Evolutionary conservation across 1,284 basidiomycete genomes (phyloP).

Genomic region (Rugosomyces carneus): DNA sequence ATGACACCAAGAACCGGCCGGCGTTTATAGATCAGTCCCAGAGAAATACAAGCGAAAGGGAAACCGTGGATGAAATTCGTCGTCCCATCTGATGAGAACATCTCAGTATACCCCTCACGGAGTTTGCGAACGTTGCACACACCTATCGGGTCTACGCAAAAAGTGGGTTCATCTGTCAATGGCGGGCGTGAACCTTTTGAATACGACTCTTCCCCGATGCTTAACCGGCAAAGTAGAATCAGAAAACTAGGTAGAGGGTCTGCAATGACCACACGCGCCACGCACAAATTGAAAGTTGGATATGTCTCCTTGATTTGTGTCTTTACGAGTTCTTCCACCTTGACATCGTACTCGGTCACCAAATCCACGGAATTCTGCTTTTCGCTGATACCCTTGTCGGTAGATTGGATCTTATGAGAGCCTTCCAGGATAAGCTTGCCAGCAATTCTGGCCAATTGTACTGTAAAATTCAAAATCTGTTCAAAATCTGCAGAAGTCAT

Average conservation of each 20-base stretch:
- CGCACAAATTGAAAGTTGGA: constrained; percentile 81
- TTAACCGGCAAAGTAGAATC: constrained; percentile 24
- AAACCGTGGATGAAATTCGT: constrained; percentile 95
- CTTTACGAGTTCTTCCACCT: constrained; percentile 84
- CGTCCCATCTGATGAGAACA: constrained; percentile 63
- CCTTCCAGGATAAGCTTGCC: constrained; percentile 72
- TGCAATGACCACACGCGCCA: constrained; percentile 14
- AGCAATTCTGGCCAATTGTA: constrained; percentile 64
- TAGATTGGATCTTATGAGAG: constrained; percentile 59
- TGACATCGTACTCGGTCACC: constrained; percentile 96
- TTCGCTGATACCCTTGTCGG: constrained; percentile 55
- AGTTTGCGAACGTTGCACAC: not conserved
- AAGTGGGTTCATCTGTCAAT: constrained; percentile 85
- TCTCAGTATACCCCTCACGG: not conserved
- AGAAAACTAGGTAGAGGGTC: not conserved
- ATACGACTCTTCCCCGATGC: constrained; percentile 90
- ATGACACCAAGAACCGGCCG: constrained; percentile 84
- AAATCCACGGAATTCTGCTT: constrained; percentile 92
- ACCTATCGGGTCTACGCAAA: constrained; percentile 88
- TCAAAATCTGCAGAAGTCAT: constrained; percentile 47
- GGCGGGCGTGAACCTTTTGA: constrained; percentile 65
- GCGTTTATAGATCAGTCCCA: constrained; percentile 82
- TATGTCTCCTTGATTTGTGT: constrained; percentile 62
- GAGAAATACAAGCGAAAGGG: constrained; percentile 85
- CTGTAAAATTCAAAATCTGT: constrained; percentile 67